phyloP scores from a whole-genome alignment of 805 yeast species.

The Jamesozyma gamospora region DNA sequence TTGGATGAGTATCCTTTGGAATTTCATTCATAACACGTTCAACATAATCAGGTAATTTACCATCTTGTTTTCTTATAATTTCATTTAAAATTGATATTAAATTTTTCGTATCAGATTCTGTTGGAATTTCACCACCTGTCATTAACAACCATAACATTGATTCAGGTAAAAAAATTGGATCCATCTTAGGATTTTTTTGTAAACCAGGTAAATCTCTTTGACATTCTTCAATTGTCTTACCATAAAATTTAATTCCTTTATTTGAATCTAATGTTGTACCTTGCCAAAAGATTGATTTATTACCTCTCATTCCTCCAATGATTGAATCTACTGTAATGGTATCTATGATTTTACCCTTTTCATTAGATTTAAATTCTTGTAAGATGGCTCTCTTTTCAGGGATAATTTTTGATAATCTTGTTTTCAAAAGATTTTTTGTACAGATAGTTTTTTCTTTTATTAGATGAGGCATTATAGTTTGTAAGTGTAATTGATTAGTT shows the following conservation, averaged over 20 bases:
- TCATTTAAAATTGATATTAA: conserved; percentile 54
- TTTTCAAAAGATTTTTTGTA: conserved; percentile 13
- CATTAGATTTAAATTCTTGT: conserved; percentile 32
- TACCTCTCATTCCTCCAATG: conserved; percentile 74
- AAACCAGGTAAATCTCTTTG: conserved; percentile 47
- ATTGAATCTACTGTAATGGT: conserved; percentile 36
- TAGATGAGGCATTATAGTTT: not conserved
- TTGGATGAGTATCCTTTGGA: conserved; percentile 67
- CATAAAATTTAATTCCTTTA: conserved; percentile 72
- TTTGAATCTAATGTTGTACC: conserved; percentile 68
- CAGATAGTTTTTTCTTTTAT: not conserved
- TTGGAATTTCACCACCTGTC: conserved; percentile 69
- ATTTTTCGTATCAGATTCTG: conserved; percentile 45
- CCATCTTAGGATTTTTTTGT: conserved; percentile 28
- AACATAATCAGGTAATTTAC: conserved; percentile 52
- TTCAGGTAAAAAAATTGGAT: conserved; percentile 61
- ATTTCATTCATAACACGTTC: conserved; percentile 49
- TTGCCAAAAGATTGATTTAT: conserved; percentile 69
- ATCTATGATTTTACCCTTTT: conserved; percentile 30
- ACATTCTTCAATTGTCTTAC: conserved; percentile 63
- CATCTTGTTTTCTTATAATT: conserved; percentile 26
- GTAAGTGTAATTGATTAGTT: not conserved
- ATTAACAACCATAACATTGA: conserved; percentile 69
- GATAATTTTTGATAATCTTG: conserved; percentile 25
- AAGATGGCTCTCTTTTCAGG: conserved; percentile 37